Evolutionary conservation across 1,284 basidiomycete genomes (phyloP), one percentile per base, ranked within the genome.

Genomic region (Coriolopsis trogii): DNA sequence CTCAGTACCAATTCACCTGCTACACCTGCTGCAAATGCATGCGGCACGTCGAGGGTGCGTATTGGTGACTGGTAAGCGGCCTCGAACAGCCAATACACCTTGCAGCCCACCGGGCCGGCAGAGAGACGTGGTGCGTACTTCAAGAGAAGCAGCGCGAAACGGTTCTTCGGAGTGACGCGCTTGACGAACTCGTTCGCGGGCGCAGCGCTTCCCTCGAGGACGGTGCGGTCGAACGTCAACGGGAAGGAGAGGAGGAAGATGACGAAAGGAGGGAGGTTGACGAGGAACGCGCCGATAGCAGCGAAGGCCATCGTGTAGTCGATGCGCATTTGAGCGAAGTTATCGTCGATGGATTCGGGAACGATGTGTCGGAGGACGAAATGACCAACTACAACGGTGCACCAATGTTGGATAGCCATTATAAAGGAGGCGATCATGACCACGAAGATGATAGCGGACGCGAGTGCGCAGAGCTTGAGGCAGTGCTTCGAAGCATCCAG

Each of bases 101-200:
- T 15, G 45, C 41, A 50, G 3, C 53, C 53, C 6, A 55, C 41
- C n/a, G 53, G 53, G 7, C 25, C 53, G 2, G 48, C 53, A 5
- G 15, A 6, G 16, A 55, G 31, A 18, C 48, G 40, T 25, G 53
- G 53, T 5, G 53, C 48, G 38, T 55, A 55, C 40, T 55, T 46
- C 25, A 55, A 29, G 44, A 50, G 44, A 20, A 47, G 9, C 12
- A 47, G 44, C 0, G 30, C 30, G 15, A 40, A 44, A 13, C 45
- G 48, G 41, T 50, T 55, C 39, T 39, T 39, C 7, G 50, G 55
- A 28, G 46, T 56, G 33, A 46, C 47, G 26, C 50, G 55, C 30
- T 49, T 49, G 43, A 56, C 41, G 43, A 53, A 52, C 36, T 49
- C 55, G 29, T 52, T 51, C 31, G 55, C 50, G 8, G 55, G 46